Percentiles rank a stretch among this genome's conserved stretches.
Conservation (phyloP, 2,329 filamentous ascomycete genomes). For the Ilyonectria sp. region DNA sequence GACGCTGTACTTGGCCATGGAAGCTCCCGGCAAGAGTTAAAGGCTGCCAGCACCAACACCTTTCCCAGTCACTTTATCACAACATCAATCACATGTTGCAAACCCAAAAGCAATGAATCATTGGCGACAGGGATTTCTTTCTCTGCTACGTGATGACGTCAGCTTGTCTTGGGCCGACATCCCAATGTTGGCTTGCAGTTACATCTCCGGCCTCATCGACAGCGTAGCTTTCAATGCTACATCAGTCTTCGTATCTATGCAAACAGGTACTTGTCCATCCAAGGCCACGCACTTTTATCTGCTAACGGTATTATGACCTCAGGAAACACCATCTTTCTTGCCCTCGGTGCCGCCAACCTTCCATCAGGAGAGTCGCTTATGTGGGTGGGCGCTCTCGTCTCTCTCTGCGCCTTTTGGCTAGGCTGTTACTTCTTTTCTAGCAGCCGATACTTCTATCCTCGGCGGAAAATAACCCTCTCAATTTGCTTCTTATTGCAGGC, state of each 20-base stretch:
- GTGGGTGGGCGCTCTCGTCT: constrained; percentile 65
- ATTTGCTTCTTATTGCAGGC: constrained; percentile 68
- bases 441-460: constrained; percentile 44
- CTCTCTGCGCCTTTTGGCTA: constrained; percentile 67
- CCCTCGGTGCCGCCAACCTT: constrained; percentile 69
- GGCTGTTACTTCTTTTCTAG: constrained; percentile 66
- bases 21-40: too few species aligned
- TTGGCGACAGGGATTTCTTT: not conserved
- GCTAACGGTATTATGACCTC: not conserved
- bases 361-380: constrained; percentile 65
- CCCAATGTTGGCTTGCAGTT: constrained; percentile 56
- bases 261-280: constrained; percentile 54
- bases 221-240: constrained; percentile 55
- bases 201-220: constrained; percentile 56
- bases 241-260: constrained; percentile 56
- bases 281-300: not conserved
- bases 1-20: too few species aligned
- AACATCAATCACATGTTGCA: too few species aligned
- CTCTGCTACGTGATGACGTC: constrained; percentile 3
- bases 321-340: constrained; percentile 73
- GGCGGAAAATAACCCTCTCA: constrained; percentile 56
- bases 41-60: too few species aligned
- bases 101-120: not conserved
- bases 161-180: constrained; percentile 45
- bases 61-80: too few species aligned